Conservation (phyloP, 306 rosid genomes). For the Lotus japonicus region DNA sequence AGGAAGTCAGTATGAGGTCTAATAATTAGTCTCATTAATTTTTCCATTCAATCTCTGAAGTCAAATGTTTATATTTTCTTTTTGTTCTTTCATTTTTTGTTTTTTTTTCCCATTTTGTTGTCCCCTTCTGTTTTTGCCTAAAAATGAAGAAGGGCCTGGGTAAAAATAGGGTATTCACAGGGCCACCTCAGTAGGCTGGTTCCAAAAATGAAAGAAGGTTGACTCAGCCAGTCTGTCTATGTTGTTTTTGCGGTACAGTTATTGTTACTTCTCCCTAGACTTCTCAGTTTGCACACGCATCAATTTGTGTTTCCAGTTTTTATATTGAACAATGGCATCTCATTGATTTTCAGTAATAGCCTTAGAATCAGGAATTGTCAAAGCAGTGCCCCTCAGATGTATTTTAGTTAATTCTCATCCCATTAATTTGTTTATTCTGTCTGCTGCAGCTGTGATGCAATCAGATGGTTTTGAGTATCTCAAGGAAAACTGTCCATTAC, state of each 20-base stretch:
- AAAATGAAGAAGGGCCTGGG: background rate
- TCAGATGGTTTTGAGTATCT: constrained; percentile 90
- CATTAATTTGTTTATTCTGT: background rate
- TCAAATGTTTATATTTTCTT: background rate
- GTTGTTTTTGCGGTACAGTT: background rate
- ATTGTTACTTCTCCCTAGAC: background rate
- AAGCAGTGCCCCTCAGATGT: too few species aligned
- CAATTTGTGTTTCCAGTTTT: constrained; percentile 2
- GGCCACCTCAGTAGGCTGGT: background rate
- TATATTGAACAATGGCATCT: constrained; percentile 12
- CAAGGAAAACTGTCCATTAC: constrained; percentile 78
- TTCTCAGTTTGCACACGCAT: background rate
- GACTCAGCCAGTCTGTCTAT: background rate
- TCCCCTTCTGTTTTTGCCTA: background rate
- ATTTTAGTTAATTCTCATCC: constrained; percentile 5
- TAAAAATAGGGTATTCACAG: background rate
- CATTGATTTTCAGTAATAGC: constrained; percentile 17
- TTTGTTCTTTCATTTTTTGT: background rate
- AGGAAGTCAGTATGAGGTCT: background rate
- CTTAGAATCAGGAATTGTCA: constrained; percentile 20
- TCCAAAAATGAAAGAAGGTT: background rate
- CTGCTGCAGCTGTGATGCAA: constrained; percentile 88
- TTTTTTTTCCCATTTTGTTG: background rate
- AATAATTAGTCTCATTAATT: background rate
- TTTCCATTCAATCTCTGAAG: background rate